Evolutionary conservation across 208 protist species (phyloP).

Genomic region (Trypanosoma platydactyli): DNA sequence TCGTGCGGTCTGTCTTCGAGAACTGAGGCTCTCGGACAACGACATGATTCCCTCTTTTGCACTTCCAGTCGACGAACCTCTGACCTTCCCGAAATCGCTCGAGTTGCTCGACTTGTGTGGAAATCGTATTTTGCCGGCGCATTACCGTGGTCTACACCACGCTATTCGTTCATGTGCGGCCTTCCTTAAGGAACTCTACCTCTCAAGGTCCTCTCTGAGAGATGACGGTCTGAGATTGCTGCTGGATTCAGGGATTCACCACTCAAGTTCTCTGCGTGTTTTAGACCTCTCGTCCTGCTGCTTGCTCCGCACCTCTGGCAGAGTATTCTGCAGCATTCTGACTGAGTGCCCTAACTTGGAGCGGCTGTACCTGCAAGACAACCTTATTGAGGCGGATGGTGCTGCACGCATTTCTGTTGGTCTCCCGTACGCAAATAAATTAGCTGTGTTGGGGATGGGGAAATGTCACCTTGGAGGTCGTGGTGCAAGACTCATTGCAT

Average conservation of each 20-base stretch:
- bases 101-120: constrained; percentile 40
- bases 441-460: constrained; percentile 43
- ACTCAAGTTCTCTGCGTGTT: constrained; percentile 35
- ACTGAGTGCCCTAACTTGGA: constrained; percentile 41
- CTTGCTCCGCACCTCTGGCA: constrained; percentile 47
- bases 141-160: constrained; percentile 31
- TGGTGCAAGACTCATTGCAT: constrained; percentile 48
- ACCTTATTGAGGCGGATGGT: constrained; percentile 60
- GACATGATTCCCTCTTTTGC: constrained; percentile 42
- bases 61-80: constrained; percentile 13
- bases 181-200: constrained; percentile 46
- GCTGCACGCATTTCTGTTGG: constrained; percentile 44
- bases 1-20: constrained; percentile 16
- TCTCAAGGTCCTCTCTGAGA: constrained; percentile 36
- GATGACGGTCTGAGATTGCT: constrained; percentile 34
- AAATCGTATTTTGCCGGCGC: constrained; percentile 39
- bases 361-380: constrained; percentile 46
- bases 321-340: constrained; percentile 41
- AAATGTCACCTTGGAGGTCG: constrained; percentile 49
- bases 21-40: constrained; percentile 47
- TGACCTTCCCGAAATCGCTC: constrained; percentile 38
- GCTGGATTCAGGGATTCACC: constrained; percentile 25
- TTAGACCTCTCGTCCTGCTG: constrained; percentile 52
- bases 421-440: constrained; percentile 36
- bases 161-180: constrained; percentile 31